Evolutionary conservation across 441 rosid species (phyloP).

Genomic region (Gossypium gossypioides): DNA sequence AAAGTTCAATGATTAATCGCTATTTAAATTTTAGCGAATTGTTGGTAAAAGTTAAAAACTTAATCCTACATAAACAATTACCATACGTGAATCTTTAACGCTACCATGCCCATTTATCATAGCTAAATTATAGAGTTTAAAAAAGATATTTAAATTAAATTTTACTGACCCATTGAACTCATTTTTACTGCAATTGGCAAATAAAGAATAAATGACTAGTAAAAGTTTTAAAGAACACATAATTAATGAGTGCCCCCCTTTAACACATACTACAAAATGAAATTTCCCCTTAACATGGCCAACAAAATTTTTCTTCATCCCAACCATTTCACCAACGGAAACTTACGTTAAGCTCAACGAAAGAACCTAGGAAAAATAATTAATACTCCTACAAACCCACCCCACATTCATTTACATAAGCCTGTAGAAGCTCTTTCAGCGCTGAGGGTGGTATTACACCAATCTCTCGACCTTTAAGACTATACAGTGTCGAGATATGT

Average conservation of each 20-base stretch:
- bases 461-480: conserved; percentile 3
- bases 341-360: not conserved
- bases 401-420: not conserved
- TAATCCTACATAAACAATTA: too few species aligned
- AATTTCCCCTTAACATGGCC: not conserved
- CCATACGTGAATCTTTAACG: too few species aligned
- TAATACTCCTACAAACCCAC: not conserved
- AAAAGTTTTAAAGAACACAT: not conserved
- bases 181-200: not conserved
- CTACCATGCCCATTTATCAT: too few species aligned
- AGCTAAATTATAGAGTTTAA: too few species aligned
- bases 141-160: not conserved
- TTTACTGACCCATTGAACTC: not conserved
- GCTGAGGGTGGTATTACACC: not conserved
- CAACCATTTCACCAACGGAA: not conserved
- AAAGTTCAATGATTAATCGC: too few species aligned
- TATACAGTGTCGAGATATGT: conserved; percentile 6
- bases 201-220: not conserved
- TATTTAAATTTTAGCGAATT: too few species aligned
- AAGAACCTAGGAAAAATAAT: not conserved
- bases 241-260: not conserved
- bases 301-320: not conserved
- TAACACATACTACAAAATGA: not conserved
- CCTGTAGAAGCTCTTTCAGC: not conserved
- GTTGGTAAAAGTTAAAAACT: too few species aligned